Evolutionary conservation across 164 flowering plant genomes (phyloP), one percentile per base, ranked within the genome.

Genomic region (Chloranthus sessilifolius): DNA sequence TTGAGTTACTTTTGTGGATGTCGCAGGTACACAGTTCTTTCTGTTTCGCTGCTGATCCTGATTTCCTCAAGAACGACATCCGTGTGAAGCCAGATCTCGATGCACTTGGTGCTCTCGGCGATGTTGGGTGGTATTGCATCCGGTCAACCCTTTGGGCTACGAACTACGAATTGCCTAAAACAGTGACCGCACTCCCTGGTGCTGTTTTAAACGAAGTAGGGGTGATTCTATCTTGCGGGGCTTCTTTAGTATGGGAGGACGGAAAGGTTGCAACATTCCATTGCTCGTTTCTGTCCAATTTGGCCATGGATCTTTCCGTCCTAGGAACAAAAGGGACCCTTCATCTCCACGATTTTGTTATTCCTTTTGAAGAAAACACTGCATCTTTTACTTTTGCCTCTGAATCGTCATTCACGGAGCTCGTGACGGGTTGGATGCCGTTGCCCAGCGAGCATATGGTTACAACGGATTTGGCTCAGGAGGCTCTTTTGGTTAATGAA

Each of bases 11-110:
- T 24, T 15, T 47, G 44, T 47, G 12, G 28, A 30, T 31, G 0
- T 9, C n/a, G 30, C 75, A 84, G 94, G 52, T 80, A 1, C 76
- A 82, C 58, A 63, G 61, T 59, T 43, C 52, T 47, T 80, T 78
- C 53, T 35, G 72, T 8, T 70, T 60, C 38, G 33, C 52, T 28
- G 73, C 26, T 7, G 71, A 58, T 49, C 31, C 55, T 1, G 77
- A 74, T 50, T 85, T 85, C 58, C 83, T 82, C 43, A 45, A 73
- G 50, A 80, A 73, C 41, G 76, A 85, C 59, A 77, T 85, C 39
- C 80, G 90, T 9, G 80, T 75, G 45, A 85, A 79, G 69, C 81
- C 83, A 15, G 95, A 77, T 56, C 89, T 85, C 23, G 90, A 82
- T 60, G 74, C 58, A 10, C 85, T 73, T 35, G 95, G 95, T 26